A percentile compares a stretch with the other conserved stretches of the same genome.
Evolutionary conservation across 2,329 filamentous ascomycete genomes (phyloP).

Genomic region (Talaromyces atroroseus): DNA sequence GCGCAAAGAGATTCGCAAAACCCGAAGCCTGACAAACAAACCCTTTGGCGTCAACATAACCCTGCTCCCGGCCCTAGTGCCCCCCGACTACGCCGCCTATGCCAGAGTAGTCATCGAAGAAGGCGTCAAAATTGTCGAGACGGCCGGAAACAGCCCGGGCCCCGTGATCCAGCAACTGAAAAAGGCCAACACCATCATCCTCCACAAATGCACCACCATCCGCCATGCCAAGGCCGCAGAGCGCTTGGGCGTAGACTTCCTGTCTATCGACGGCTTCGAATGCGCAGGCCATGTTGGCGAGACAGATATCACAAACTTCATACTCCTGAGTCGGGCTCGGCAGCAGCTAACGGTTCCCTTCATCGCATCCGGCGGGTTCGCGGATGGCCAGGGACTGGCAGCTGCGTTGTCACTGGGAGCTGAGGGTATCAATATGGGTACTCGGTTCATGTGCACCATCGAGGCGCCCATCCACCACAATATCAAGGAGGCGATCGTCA

Average conservation of each 20-base stretch:
- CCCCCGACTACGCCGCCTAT: slow-evolving; percentile 88
- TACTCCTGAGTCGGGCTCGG: slow-evolving; percentile 72
- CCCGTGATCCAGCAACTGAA: slow-evolving; percentile 89
- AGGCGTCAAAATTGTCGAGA: slow-evolving; percentile 86
- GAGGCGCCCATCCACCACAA: slow-evolving; percentile 89
- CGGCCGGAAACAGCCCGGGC: slow-evolving; percentile 82
- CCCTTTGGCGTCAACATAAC: slow-evolving; percentile 92
- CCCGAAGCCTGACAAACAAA: slow-evolving; percentile 61
- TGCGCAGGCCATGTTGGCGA: slow-evolving; percentile 68
- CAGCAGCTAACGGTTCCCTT: slow-evolving; percentile 83
- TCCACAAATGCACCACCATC: slow-evolving; percentile 98
- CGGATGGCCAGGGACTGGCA: slow-evolving; percentile 86
- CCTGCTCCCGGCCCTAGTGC: slow-evolving; percentile 79
- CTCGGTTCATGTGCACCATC: slow-evolving; percentile 91
- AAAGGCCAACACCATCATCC: slow-evolving; percentile 66
- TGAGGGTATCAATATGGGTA: slow-evolving; percentile 97
- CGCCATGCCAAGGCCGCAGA: slow-evolving; percentile 84
- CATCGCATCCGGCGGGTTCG: slow-evolving; percentile 93
- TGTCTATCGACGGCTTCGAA: slow-evolving; percentile 96
- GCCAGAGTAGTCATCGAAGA: slow-evolving; percentile 91
- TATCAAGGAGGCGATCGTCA: slow-evolving; percentile 89
- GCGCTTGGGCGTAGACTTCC: slow-evolving; percentile 92
- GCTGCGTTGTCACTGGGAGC: slow-evolving; percentile 86
- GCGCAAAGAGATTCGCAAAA: slow-evolving; percentile 85
- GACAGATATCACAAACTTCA: slow-evolving; percentile 50